Conservation (phyloP, 495 filamentous ascomycete genomes). For the Penicillium herquei region DNA sequence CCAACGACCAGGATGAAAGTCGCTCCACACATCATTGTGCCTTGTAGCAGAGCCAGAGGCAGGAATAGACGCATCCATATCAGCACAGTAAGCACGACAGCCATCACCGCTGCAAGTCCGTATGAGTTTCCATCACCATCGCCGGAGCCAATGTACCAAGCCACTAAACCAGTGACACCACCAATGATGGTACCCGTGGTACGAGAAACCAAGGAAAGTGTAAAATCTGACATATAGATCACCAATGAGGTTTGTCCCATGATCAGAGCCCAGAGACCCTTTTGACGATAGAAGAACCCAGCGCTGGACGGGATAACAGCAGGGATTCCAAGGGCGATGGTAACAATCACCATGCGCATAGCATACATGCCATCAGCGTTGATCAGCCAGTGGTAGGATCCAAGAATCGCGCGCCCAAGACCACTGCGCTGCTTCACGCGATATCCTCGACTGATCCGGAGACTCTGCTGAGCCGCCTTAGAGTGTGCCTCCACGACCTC, state of each 20-base stretch:
- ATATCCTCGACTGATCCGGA: slow-evolving; percentile 32
- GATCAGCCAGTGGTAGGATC: slow-evolving; percentile 32
- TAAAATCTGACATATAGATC: slow-evolving; percentile 47
- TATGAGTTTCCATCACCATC: slow-evolving; percentile 42
- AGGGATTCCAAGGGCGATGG: slow-evolving; percentile 40
- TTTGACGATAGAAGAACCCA: slow-evolving; percentile 46
- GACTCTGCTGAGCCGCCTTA: slow-evolving; percentile 26
- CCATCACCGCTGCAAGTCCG: slow-evolving; percentile 38
- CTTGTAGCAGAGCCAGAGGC: slow-evolving; percentile 28
- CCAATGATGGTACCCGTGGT: slow-evolving; percentile 36
- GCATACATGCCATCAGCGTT: slow-evolving; percentile 38
- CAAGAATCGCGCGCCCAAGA: slow-evolving; percentile 20
- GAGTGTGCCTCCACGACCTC: slow-evolving; percentile 23
- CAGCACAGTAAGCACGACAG: slow-evolving; percentile 29
- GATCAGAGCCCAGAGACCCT: slow-evolving; percentile 47
- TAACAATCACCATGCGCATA: slow-evolving; percentile 39
- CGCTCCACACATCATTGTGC: slow-evolving; percentile 38
- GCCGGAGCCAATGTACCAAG: slow-evolving; percentile 49
- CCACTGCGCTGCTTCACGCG: slow-evolving; percentile 21
- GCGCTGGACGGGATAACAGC: slow-evolving; percentile 37
- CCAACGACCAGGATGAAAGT: slow-evolving; percentile 43
- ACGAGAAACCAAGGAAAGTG: slow-evolving; percentile 34
- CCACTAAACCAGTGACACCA: slow-evolving; percentile 38
- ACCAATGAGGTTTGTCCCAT: slow-evolving; percentile 45
- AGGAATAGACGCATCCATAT: slow-evolving; percentile 41